Percentiles rank a stretch among this genome's conserved stretches.
Evolutionary conservation across 2,329 filamentous ascomycete species (phyloP).

Genomic region (Talaromyces albobiverticillius): DNA sequence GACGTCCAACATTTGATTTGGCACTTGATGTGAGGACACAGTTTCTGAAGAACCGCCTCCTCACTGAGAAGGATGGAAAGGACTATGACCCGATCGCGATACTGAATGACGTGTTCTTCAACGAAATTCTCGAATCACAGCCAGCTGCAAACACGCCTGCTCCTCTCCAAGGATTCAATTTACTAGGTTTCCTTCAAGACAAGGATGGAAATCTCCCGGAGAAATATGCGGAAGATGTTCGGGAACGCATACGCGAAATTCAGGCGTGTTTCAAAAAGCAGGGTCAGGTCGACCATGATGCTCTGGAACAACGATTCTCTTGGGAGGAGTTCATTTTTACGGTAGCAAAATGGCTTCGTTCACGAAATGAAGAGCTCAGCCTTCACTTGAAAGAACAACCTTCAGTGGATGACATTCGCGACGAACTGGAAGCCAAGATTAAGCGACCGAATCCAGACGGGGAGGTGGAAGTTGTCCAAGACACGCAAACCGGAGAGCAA

Average conservation of each 20-base stretch:
- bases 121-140: slow-evolving; percentile 18
- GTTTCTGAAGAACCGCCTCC: slow-evolving; percentile 45
- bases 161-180: slow-evolving; percentile 26
- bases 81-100: slow-evolving; percentile 39
- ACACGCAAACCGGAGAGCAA: background rate
- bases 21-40: slow-evolving; percentile 57
- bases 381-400: slow-evolving; percentile 41
- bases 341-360: slow-evolving; percentile 47
- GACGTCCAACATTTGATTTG: slow-evolving; percentile 45
- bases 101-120: slow-evolving; percentile 43
- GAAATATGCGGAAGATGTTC: slow-evolving; percentile 32
- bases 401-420: slow-evolving; percentile 34
- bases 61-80: slow-evolving; percentile 27
- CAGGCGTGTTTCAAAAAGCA: slow-evolving; percentile 33
- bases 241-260: slow-evolving; percentile 39
- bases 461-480: background rate
- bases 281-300: slow-evolving; percentile 40
- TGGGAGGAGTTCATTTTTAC: slow-evolving; percentile 50
- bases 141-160: slow-evolving; percentile 13
- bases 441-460: slow-evolving; percentile 23
- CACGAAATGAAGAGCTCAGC: slow-evolving; percentile 46
- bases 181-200: slow-evolving; percentile 33
- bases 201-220: slow-evolving; percentile 36
- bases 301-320: slow-evolving; percentile 45
- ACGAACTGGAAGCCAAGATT: slow-evolving; percentile 19